Evolutionary conservation across 768 basidiomycete species (phyloP), one percentile per base, ranked within the genome.

Genomic region (Boletus rex-veris): DNA sequence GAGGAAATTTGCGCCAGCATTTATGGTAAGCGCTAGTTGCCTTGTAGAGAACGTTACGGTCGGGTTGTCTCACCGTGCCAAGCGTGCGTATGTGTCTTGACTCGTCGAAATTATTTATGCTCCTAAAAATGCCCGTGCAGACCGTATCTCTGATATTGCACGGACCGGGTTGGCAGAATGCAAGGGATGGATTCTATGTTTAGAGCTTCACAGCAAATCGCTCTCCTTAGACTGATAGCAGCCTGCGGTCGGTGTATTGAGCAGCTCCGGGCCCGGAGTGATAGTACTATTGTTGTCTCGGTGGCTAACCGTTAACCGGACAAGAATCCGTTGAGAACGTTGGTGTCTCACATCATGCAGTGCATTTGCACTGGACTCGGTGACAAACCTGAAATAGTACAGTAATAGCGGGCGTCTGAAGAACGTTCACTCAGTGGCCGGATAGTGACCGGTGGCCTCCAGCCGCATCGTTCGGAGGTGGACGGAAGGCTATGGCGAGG

Each of bases 291-390:
- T 7, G 7, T 9, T 28, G 8, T 28, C 28, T 9, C 28, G 28
- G 28, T 28, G 28, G 28, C 28, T 28, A 28, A 28, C 7, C 28
- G 7, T 28, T 2, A 35, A 35, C 47, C n/a, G 7, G 28, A 24
- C 7, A n/a, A 24, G 5, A 28, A 8, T 18, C 30, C 40, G 53
- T 36, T 50, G 36, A 19, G 58, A 58, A 59, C 57, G 57, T 53
- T 10, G 45, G 31, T 5, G 18, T 14, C 35, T 31, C 31, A n/a
- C 37, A 38, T 11, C n/a, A 45, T 11, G 57, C 57, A 44, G 51
- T 31, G 58, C 45, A 48, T 9, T 36, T 14, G 36, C 46, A 42
- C 40, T 16, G 54, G 15, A 5, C 30, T 31, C 24, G 43, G 43
- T 10, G 8, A 7, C 31, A 18, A 33, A 19, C 36, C 18, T 21